Base-by-base conservation (phyloP, 2,329 filamentous ascomycete species). In the Spiromastix sp. region DNA sequence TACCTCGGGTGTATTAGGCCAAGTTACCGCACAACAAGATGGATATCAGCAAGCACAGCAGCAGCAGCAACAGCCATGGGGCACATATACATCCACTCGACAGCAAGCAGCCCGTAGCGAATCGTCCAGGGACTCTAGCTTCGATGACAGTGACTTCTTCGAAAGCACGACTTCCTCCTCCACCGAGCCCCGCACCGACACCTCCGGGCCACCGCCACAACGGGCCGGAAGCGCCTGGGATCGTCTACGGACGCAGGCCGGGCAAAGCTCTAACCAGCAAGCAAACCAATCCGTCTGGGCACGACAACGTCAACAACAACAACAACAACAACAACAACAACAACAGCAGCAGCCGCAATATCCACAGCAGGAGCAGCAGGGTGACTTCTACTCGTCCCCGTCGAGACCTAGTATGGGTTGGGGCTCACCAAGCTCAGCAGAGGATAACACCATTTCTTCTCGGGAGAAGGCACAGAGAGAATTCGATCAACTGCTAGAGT, bases 401-500 rank as follows among this genome's bases (percentile, higher is more conserved):
- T 30, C n/a, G 19, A 19, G n/a, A n/a, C n/a, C n/a, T n/a, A n/a
- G n/a, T n/a, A n/a, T n/a, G n/a, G n/a, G n/a, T n/a, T n/a, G n/a
- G n/a, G n/a, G n/a, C n/a, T n/a, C n/a, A n/a, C n/a, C n/a, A n/a
- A n/a, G n/a, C n/a, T n/a, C n/a, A n/a, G n/a, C n/a, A n/a, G n/a
- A n/a, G n/a, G n/a, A n/a, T n/a, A n/a, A n/a, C n/a, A n/a, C n/a
- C n/a, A n/a, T n/a, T n/a, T n/a, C n/a, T n/a, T n/a, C n/a, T 17
- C 50, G 52, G 31, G 55, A 63, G 26, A 50, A 57, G 35, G 60
- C 62, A 3, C 62, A 62, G 37, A 56, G 52, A 6, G 58, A 65
- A 3, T 67, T 67, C 34, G 59, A 67, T 39, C 48, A 48, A 8
- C 49, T 66, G 50, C 40, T 67, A 12, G 63, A 67, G 3, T 42